Evolutionary conservation across 1,139 yeast species (phyloP), one percentile per base, ranked within the genome.

Genomic region (Geotrichum cucujoidarum): DNA sequence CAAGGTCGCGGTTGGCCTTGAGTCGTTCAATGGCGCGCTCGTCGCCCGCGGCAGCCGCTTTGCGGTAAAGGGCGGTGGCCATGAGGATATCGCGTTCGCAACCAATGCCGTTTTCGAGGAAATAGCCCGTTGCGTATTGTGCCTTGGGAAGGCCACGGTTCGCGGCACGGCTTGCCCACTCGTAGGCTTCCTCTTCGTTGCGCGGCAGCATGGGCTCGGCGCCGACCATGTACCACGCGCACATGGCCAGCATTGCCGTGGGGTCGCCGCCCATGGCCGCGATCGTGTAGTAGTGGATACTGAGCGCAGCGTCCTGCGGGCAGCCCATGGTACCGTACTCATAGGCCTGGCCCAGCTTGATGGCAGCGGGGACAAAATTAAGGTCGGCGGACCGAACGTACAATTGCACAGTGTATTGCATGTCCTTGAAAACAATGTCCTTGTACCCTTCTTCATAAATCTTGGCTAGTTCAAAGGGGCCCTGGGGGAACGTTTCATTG

Each of bases 161-260:
- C 0, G 97, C 97, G 0, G 97, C 92, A 55, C 88, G 74, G 51
- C 78, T 70, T 1, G 97, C 97, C 97, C 97, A 92, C 61, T 87
- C 94, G 65, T 83, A 92, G 1, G 97, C 95, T 65, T 90, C 96
- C 50, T 71, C 76, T 54, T 83, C 88, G 64, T 90, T 94, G 55
- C 80, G 78, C 14, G 82, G 83, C 56, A 92, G 74, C 52, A 81
- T 80, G 17, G 92, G 90, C 36, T 85, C 92, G 37, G 87, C 83
- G 1, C 98, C 98, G 30, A 88, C 84, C 64, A 90, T 73, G 64
- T 89, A 92, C 97, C 97, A 92, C 2, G 97, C 97, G 66, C 97
- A 89, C 74, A 92, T 75, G 2, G 95, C 90, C 60, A 90, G 73
- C 95, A 90, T 92, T 14, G 95, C 83, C 46, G 78, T 81, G 1